Conservation (phyloP, 2,329 filamentous ascomycete genomes). For the Fusarium sp. region DNA sequence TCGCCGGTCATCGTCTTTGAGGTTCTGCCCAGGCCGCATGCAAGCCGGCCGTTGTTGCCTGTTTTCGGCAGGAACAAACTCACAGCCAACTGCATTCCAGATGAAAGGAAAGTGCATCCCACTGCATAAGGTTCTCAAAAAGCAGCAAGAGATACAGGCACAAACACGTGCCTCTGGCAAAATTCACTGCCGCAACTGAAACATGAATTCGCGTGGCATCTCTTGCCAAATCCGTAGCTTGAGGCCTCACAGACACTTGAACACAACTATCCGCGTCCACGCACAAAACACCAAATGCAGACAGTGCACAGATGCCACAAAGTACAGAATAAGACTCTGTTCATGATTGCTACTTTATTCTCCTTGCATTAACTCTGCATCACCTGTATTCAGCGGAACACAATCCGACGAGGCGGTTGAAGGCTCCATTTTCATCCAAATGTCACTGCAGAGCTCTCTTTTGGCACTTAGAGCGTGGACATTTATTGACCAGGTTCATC, state of each 20-base stretch:
- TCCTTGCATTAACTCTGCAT: slow-evolving; percentile 8
- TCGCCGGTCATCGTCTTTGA: no score
- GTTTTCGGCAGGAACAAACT: slow-evolving; percentile 11
- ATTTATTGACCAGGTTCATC: neutral
- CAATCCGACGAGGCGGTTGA: neutral
- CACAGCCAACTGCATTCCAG: neutral
- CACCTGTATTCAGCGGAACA: neutral
- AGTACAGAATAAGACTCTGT: neutral
- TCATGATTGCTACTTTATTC: slow-evolving; percentile 15
- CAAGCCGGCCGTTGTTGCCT: neutral
- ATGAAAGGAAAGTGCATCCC: slow-evolving; percentile 7
- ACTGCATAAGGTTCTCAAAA: slow-evolving; percentile 1
- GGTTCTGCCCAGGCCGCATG: no score
- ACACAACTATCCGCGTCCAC: slow-evolving; percentile 7
- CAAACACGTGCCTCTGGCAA: slow-evolving; percentile 27
- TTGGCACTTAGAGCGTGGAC: no score
- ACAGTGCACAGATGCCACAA: neutral
- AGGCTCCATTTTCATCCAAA: neutral
- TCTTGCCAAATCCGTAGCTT: neutral
- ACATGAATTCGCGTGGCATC: slow-evolving; percentile 4
- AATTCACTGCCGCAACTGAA: slow-evolving; percentile 25
- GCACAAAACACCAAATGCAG: slow-evolving; percentile 21
- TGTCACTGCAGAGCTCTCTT: neutral
- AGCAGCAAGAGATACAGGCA: slow-evolving; percentile 24
- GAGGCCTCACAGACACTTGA: slow-evolving; percentile 28